These are phyloP conservation scores for Chaetomiaceae sp. DNA, from an alignment of 2,329 filamentous ascomycete species.

Conservation along the genomic window DNA sequence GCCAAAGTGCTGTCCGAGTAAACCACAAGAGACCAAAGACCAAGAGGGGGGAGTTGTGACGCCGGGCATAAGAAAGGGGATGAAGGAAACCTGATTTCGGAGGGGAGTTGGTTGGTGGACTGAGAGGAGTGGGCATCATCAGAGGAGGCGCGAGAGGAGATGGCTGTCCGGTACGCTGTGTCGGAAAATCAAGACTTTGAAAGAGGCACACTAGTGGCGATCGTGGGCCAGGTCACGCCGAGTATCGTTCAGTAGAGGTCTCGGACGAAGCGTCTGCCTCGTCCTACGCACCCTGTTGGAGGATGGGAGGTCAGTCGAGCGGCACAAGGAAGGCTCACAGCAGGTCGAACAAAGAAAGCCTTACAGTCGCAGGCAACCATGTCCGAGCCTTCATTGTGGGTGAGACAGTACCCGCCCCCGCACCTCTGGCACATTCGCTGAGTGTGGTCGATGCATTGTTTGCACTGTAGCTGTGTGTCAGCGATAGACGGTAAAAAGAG, in stretches of 20 bases:
- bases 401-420: conserved; percentile 73
- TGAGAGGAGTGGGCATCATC: no score
- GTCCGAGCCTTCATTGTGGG: conserved; percentile 78
- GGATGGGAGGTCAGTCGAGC: conserved; percentile 1
- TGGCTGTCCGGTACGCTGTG: no score
- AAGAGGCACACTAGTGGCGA: neutral
- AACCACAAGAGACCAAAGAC: no score
- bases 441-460: conserved; percentile 65
- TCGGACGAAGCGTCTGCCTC: conserved; percentile 1
- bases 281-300: conserved; percentile 10
- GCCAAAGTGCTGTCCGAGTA: no score
- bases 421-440: conserved; percentile 70
- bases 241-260: conserved; percentile 9
- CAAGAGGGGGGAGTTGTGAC: no score
- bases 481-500: neutral
- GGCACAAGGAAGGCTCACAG: neutral
- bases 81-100: no score
- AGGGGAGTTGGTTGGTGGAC: no score
- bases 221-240: neutral
- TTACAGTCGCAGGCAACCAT: conserved; percentile 41
- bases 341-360: conserved; percentile 13
- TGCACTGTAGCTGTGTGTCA: conserved; percentile 52
- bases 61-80: no score
- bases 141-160: no score
- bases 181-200: no score